phyloP scores from a whole-genome alignment of 495 filamentous ascomycete species.

The Podospora tetraspora region DNA sequence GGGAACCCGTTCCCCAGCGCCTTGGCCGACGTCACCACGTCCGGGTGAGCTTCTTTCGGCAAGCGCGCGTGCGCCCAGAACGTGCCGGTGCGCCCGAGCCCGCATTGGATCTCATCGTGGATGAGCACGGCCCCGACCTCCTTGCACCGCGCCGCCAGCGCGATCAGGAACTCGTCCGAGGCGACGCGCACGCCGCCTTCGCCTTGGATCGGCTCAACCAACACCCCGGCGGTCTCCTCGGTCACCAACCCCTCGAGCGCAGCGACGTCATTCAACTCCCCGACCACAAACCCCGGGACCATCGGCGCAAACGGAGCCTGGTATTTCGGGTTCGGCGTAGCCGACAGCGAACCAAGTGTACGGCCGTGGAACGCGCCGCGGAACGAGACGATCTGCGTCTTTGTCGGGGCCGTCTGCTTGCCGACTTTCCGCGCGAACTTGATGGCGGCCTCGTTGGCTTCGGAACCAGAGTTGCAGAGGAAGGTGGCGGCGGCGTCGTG shows the following conservation, averaged over 20 bases:
- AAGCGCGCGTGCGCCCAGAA: conserved; percentile 82
- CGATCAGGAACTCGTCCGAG: conserved; percentile 69
- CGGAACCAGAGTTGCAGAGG: conserved; percentile 88
- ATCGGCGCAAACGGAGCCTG: conserved; percentile 92
- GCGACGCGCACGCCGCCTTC: conserved; percentile 90
- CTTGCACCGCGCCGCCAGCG: conserved; percentile 72
- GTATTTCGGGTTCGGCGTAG: conserved; percentile 98
- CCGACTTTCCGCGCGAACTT: conserved; percentile 94
- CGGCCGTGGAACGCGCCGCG: conserved; percentile 89
- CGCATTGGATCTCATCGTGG: conserved; percentile 97
- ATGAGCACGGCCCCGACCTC: conserved; percentile 85
- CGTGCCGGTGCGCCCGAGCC: conserved; percentile 74
- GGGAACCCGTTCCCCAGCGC: conserved; percentile 95
- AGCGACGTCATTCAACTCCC: conserved; percentile 74
- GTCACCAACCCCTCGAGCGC: conserved; percentile 68
- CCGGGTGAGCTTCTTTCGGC: conserved; percentile 77
- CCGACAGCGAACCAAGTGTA: conserved; percentile 86
- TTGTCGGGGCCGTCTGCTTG: conserved; percentile 67
- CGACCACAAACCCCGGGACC: conserved; percentile 87
- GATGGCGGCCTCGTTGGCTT: conserved; percentile 96
- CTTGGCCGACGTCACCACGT: conserved; percentile 91
- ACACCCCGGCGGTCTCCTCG: conserved; percentile 84
- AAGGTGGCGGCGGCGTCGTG: conserved; percentile 75
- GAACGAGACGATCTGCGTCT: conserved; percentile 85
- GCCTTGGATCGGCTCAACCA: conserved; percentile 95